These are phyloP conservation scores for Didymella exigua DNA, from an alignment of 2,329 filamentous ascomycete species.

Conservation along the genomic window DNA sequence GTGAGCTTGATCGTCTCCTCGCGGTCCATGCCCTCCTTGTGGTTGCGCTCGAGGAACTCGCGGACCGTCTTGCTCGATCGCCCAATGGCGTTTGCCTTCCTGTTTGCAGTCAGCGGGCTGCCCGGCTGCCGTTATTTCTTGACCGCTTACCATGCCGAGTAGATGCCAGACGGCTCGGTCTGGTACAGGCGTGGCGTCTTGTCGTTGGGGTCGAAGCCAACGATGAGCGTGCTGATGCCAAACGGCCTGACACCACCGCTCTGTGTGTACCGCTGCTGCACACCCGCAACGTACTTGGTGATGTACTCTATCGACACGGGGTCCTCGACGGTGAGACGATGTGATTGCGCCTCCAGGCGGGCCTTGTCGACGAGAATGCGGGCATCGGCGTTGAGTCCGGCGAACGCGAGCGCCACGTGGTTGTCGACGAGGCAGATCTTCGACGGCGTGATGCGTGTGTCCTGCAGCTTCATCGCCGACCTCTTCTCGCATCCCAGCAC, in stretches of 20 bases:
- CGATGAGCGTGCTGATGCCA: constrained; percentile 95
- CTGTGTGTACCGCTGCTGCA: constrained; percentile 99
- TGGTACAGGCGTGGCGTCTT: constrained; percentile 90
- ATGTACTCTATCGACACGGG: constrained; percentile 99
- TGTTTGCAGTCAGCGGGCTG: constrained; percentile 48
- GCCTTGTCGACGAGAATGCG: constrained; percentile 98
- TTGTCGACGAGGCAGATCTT: constrained; percentile 97
- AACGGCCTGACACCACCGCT: constrained; percentile 98
- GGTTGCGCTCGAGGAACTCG: constrained; percentile 98
- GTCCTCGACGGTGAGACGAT: constrained; percentile 95
- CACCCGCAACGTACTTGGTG: constrained; percentile 96
- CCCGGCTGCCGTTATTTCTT: neutral
- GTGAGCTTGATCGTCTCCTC: constrained; percentile 95
- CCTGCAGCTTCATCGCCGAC: constrained; percentile 98
- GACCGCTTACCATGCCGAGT: constrained; percentile 85
- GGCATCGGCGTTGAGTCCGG: constrained; percentile 95
- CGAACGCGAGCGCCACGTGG: constrained; percentile 96
- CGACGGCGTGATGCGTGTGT: constrained; percentile 97
- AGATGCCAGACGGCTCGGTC: constrained; percentile 99
- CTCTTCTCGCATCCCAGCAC: constrained; percentile 98
- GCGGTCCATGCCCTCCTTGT: constrained; percentile 96
- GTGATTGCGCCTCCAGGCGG: constrained; percentile 93
- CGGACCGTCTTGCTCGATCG: constrained; percentile 98
- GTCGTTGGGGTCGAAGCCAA: constrained; percentile 96
- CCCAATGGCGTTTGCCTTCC: constrained; percentile 99